Conservation (phyloP, 805 yeast species). For the Helenozyma rhizophorensis region DNA sequence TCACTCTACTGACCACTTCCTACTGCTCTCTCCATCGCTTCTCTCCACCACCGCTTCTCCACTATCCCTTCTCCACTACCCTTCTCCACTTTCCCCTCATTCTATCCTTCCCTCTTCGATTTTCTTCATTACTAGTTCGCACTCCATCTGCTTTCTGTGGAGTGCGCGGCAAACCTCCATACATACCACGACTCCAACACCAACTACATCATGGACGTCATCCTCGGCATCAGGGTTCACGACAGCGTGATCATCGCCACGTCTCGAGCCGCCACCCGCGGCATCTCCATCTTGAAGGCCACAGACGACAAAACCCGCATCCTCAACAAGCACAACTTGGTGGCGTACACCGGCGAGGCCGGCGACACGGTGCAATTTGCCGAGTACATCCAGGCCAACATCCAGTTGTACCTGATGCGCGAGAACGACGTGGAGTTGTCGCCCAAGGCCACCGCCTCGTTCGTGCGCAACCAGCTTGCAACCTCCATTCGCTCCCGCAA, state of each 20-base stretch:
- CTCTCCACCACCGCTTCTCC: too few relatives aligned
- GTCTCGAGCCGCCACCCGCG: conserved; percentile 91
- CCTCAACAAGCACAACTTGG: conserved; percentile 68
- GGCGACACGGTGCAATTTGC: conserved; percentile 97
- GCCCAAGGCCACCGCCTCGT: conserved; percentile 83
- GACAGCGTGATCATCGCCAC: conserved; percentile 87
- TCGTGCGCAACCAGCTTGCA: conserved; percentile 84
- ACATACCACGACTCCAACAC: neutral
- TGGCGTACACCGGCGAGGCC: conserved; percentile 93
- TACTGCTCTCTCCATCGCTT: too few relatives aligned
- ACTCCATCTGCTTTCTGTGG: too few relatives aligned
- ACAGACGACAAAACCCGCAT: conserved; percentile 76
- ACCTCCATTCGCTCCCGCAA: conserved; percentile 79
- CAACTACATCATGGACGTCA: conserved; percentile 66
- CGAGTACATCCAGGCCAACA: conserved; percentile 88
- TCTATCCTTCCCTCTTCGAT: too few relatives aligned
- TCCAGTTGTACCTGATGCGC: conserved; percentile 82
- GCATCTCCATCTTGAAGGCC: conserved; percentile 74
- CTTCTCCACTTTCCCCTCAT: too few relatives aligned
- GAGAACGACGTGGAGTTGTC: conserved; percentile 72
- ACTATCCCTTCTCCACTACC: too few relatives aligned
- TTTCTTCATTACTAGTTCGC: too few relatives aligned
- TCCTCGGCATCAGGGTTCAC: conserved; percentile 78
- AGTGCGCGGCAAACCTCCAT: too few relatives aligned
- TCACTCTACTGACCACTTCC: too few relatives aligned